phyloP scores from a whole-genome alignment of 768 basidiomycete species.

The Amanita pallidorosea region DNA sequence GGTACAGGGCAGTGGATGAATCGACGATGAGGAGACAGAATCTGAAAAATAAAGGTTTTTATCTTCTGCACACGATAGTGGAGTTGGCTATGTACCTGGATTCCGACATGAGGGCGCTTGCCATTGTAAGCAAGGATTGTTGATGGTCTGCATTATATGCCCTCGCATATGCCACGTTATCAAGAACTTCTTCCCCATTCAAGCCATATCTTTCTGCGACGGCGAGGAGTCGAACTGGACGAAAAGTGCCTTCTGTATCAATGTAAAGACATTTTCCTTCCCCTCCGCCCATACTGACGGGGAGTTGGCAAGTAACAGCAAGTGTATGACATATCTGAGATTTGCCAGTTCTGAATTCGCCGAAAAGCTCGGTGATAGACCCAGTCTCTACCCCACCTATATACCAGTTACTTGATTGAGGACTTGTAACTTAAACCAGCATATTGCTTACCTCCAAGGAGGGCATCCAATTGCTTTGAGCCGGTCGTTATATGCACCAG shows the following conservation, averaged over 20 bases:
- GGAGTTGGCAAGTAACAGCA: constrained; percentile 95
- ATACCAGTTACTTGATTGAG: constrained; percentile 3
- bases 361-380: constrained; percentile 95
- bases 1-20: constrained; percentile 90
- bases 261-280: constrained; percentile 99
- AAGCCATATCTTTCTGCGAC: constrained; percentile 95
- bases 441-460: constrained; percentile 66
- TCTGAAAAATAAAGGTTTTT: constrained; percentile 29
- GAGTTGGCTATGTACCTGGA: constrained; percentile 55
- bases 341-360: constrained; percentile 97
- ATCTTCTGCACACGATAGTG: constrained; percentile 1
- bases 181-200: constrained; percentile 94
- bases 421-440: constrained; percentile 6
- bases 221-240: constrained; percentile 87
- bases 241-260: constrained; percentile 98
- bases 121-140: constrained; percentile 76
- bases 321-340: constrained; percentile 97
- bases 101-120: constrained; percentile 98
- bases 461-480: constrained; percentile 89
- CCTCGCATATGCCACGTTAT: constrained; percentile 96
- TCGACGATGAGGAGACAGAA: constrained; percentile 96
- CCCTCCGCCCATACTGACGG: constrained; percentile 95
- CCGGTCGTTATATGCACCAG: constrained; percentile 96
- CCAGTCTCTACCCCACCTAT: constrained; percentile 95
- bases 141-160: constrained; percentile 99